Evolutionary conservation across 106 monocot species (phyloP).

Genomic region (Cymbidium sinense): DNA sequence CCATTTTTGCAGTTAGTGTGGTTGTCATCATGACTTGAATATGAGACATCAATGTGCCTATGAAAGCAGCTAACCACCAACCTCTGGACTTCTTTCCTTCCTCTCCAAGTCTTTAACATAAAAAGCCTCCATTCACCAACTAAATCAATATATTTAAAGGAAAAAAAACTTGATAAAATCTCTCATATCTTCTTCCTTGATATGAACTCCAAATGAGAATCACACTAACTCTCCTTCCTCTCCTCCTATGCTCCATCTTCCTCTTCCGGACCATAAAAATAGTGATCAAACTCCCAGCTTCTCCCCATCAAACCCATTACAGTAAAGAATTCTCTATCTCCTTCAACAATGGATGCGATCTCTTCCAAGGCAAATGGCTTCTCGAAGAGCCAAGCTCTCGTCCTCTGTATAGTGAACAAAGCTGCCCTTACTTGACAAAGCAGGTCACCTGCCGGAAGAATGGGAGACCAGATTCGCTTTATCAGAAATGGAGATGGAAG

Average conservation of each 20-base stretch:
- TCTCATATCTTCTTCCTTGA: not conserved
- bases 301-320: not conserved
- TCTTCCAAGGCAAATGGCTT: conserved; percentile 29
- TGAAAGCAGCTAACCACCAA: no score
- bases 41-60: no score
- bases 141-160: not conserved
- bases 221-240: conserved; percentile 10
- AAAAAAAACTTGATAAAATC: not conserved
- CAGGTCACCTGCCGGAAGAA: conserved; percentile 31
- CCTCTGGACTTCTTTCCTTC: not conserved
- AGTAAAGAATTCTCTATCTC: not conserved
- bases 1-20: no score
- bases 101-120: not conserved
- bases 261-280: conserved; percentile 11
- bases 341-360: conserved; percentile 15
- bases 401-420: conserved; percentile 26
- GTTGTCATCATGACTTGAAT: not conserved
- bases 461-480: conserved; percentile 32
- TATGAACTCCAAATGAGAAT: conserved; percentile 2
- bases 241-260: conserved; percentile 17
- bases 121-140: not conserved
- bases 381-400: conserved; percentile 7
- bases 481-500: conserved; percentile 36
- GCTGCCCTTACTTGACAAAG: conserved; percentile 29
- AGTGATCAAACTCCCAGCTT: not conserved